These are phyloP conservation scores for Coemansia sp. DNA, from an alignment of 192 early-diverging fungal species.

Conservation along the genomic window DNA sequence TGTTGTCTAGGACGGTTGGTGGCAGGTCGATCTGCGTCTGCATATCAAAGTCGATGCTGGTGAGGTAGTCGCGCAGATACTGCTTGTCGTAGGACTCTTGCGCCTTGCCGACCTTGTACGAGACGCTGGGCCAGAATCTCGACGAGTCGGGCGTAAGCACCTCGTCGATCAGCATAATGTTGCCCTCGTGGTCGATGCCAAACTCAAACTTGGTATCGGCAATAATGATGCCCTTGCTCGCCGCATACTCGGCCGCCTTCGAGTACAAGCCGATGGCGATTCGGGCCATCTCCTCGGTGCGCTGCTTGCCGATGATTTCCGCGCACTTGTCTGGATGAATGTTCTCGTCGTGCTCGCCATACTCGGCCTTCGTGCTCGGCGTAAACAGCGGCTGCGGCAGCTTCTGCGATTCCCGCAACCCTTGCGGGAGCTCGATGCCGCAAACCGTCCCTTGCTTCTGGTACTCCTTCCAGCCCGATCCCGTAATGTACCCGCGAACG, in stretches of 20 bases:
- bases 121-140: conserved; percentile 89
- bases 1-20: conserved; percentile 77
- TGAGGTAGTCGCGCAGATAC: conserved; percentile 92
- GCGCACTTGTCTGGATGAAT: conserved; percentile 91
- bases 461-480: conserved; percentile 96
- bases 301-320: conserved; percentile 78
- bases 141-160: conserved; percentile 98
- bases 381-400: conserved; percentile 86
- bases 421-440: conserved; percentile 78
- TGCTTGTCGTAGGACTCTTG: conserved; percentile 98
- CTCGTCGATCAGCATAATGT: conserved; percentile 89
- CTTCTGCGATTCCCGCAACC: conserved; percentile 80
- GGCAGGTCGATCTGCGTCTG: conserved; percentile 74
- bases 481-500: conserved; percentile 96
- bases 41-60: conserved; percentile 87
- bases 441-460: conserved; percentile 89
- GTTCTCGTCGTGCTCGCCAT: conserved; percentile 97
- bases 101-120: conserved; percentile 71
- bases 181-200: conserved; percentile 82
- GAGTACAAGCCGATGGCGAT: conserved; percentile 77
- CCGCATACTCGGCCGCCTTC: conserved; percentile 80
- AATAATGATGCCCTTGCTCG: conserved; percentile 88
- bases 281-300: conserved; percentile 72
- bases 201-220: conserved; percentile 99
- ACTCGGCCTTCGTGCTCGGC: conserved; percentile 98